These are phyloP conservation scores for Hymenoscyphus albidus DNA, from an alignment of 2,329 filamentous ascomycete species.

Conservation along the genomic window DNA sequence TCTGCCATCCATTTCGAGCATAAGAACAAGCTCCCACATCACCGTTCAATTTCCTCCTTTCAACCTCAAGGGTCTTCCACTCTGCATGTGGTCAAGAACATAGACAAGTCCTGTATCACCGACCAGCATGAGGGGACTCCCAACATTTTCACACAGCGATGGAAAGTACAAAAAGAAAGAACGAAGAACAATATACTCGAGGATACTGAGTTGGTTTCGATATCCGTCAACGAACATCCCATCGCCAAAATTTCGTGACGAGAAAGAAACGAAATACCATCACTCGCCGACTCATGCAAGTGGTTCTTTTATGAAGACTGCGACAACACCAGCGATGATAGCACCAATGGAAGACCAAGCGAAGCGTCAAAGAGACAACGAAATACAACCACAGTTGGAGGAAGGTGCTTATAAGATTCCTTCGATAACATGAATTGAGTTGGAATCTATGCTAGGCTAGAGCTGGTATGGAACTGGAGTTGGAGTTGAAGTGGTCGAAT, in stretches of 20 bases:
- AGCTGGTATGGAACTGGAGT: neutral
- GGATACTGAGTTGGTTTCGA: slow-evolving; percentile 13
- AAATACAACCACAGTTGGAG: neutral
- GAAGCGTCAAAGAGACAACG: neutral
- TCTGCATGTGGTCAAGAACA: neutral
- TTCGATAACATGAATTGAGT: no score
- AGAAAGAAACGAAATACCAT: slow-evolving; percentile 22
- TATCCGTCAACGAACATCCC: slow-evolving; percentile 11
- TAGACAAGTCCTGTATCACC: neutral
- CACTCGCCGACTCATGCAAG: slow-evolving; percentile 22
- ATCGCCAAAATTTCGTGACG: slow-evolving; percentile 12
- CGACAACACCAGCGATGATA: slow-evolving; percentile 23
- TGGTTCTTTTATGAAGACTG: slow-evolving; percentile 22
- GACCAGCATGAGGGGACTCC: slow-evolving; percentile 16
- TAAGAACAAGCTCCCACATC: neutral
- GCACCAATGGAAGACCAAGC: slow-evolving; percentile 6
- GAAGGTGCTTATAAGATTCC: neutral
- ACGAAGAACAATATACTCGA: slow-evolving; percentile 1
- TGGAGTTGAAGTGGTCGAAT: neutral
- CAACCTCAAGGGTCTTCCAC: neutral
- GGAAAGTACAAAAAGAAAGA: slow-evolving; percentile 8
- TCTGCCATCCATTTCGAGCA: neutral
- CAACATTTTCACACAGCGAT: slow-evolving; percentile 6
- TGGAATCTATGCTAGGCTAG: no score
- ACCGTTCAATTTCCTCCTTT: neutral